phyloP scores from a whole-genome alignment of 192 early-diverging fungal genomes.

The Kickxella alabastrina region DNA sequence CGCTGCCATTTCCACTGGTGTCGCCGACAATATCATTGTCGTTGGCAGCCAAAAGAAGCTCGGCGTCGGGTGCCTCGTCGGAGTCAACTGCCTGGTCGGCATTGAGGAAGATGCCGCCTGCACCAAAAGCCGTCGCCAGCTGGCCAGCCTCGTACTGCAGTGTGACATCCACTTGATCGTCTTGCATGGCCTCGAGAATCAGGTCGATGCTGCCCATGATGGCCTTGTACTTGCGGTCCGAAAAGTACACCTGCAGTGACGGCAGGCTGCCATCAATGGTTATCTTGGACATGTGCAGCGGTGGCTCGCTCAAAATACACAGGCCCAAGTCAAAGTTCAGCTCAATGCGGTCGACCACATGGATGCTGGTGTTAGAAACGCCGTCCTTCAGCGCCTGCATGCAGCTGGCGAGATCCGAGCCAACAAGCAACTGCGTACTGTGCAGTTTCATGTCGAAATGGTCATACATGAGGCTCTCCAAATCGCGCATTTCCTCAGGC shows the following conservation, averaged over 20 bases:
- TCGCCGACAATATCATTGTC: background rate
- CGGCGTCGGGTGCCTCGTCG: constrained; percentile 4
- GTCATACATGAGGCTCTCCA: constrained; percentile 86
- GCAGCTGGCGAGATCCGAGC: constrained; percentile 68
- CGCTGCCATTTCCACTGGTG: background rate
- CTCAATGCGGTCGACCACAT: constrained; percentile 87
- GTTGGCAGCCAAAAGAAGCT: background rate
- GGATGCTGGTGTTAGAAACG: constrained; percentile 54
- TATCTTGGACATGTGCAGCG: constrained; percentile 67
- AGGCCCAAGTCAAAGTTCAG: constrained; percentile 74
- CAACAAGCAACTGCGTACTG: constrained; percentile 78
- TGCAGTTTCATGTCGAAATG: constrained; percentile 77
- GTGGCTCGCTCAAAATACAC: constrained; percentile 77
- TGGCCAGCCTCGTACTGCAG: constrained; percentile 41
- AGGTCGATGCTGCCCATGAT: constrained; percentile 79
- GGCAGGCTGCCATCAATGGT: constrained; percentile 79
- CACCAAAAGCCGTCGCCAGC: constrained; percentile 36
- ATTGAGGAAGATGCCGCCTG: constrained; percentile 26
- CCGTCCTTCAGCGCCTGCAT: constrained; percentile 61
- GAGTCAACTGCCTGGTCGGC: background rate
- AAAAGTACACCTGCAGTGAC: constrained; percentile 81
- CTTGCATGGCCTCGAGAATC: constrained; percentile 52
- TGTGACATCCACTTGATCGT: constrained; percentile 45
- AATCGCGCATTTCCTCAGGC: constrained; percentile 62
- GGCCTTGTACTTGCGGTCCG: constrained; percentile 88